Percentiles rank a stretch among this genome's conserved stretches.
Conservation (phyloP, 108 stramenopile species). For the Cyclotella choctawhatcheeana region DNA sequence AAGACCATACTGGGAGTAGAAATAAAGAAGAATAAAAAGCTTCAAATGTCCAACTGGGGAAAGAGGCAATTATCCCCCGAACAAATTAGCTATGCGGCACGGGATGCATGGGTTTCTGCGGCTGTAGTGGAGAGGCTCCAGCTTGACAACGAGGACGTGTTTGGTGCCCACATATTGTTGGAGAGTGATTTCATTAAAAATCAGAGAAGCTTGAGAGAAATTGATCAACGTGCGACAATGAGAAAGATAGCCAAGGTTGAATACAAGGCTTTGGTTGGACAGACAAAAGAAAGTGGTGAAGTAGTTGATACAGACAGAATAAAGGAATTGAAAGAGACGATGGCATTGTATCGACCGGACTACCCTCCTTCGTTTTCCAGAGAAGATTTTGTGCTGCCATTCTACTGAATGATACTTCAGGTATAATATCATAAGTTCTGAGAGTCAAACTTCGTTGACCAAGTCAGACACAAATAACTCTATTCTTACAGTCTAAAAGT, state of each 20-base stretch:
- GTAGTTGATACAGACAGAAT: conserved; percentile 14
- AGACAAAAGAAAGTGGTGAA: not conserved
- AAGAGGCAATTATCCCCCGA: conserved; percentile 51
- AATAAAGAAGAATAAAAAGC: conserved; percentile 55
- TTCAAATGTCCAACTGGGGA: conserved; percentile 67
- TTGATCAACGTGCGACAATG: conserved; percentile 37
- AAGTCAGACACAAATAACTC: not conserved
- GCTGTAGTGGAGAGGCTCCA: conserved; percentile 59
- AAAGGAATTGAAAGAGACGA: conserved; percentile 8
- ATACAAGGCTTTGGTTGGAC: conserved; percentile 24
- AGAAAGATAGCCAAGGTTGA: conserved; percentile 42
- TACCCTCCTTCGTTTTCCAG: conserved; percentile 34
- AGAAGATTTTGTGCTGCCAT: conserved; percentile 25
- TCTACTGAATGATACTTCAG: conserved; percentile 18
- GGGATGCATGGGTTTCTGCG: conserved; percentile 86
- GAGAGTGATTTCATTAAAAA: conserved; percentile 37
- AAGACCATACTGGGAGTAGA: conserved; percentile 54
- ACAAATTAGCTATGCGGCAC: conserved; percentile 74
- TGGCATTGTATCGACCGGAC: conserved; percentile 26
- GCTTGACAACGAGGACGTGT: conserved; percentile 25
- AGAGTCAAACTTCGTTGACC: not conserved
- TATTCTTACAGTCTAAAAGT: too few relatives aligned
- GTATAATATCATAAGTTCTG: not conserved
- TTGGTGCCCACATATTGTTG: conserved; percentile 43
- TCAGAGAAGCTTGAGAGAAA: conserved; percentile 39